A percentile compares a stretch with the other conserved stretches of the same genome.
phyloP scores from a whole-genome alignment of 805 yeast genomes.

The Myxozyma monticola region DNA sequence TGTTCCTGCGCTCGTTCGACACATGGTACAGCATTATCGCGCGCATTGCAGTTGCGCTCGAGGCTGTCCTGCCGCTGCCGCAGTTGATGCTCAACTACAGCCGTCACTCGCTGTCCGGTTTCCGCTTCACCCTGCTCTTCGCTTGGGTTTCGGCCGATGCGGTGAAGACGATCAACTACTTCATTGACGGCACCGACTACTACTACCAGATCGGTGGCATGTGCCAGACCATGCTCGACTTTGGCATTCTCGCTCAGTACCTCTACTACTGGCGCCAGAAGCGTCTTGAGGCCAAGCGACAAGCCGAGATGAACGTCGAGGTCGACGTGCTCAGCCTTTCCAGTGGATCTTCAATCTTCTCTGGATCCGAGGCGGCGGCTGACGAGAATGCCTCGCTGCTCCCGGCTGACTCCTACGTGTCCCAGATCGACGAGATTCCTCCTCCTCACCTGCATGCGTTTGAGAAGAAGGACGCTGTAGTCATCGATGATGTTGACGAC shows the following conservation, averaged over 20 bases:
- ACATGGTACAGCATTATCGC: slow-evolving; percentile 57
- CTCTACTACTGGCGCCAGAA: slow-evolving; percentile 50
- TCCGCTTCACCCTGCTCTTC: slow-evolving; percentile 68
- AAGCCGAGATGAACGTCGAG: slow-evolving; percentile 11
- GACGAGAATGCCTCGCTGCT: no score
- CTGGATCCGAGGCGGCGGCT: no score
- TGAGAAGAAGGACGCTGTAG: no score
- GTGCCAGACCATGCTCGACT: slow-evolving; percentile 74
- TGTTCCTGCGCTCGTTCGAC: slow-evolving; percentile 41
- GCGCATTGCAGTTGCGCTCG: slow-evolving; percentile 60
- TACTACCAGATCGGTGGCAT: slow-evolving; percentile 55
- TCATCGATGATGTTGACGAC: no score
- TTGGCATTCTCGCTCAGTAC: slow-evolving; percentile 71
- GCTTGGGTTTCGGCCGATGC: slow-evolving; percentile 91
- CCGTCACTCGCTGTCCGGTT: slow-evolving; percentile 77
- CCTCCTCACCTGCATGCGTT: no score
- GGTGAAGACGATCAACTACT: slow-evolving; percentile 68
- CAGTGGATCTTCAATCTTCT: no score
- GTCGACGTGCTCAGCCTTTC: slow-evolving; percentile 14
- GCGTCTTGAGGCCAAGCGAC: slow-evolving; percentile 10
- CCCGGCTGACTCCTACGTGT: no score
- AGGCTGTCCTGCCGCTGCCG: slow-evolving; percentile 41
- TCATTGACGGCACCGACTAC: slow-evolving; percentile 63
- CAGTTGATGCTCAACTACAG: slow-evolving; percentile 74
- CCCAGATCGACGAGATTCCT: no score